Conservation (phyloP, 768 basidiomycete genomes). For the Leccinum longicurvipes region DNA sequence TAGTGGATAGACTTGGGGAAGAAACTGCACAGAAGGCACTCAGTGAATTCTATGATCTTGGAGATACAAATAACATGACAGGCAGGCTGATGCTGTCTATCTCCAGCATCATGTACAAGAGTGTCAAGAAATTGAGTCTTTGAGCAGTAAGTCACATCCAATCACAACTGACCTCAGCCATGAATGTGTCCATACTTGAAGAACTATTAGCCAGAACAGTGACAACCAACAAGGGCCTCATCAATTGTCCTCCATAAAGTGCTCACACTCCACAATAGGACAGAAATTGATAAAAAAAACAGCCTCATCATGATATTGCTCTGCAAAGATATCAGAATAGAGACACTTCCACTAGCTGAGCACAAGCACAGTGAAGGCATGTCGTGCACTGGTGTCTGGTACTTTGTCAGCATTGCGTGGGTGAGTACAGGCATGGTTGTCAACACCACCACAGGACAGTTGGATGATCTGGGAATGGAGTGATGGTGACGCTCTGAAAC, state of each 20-base stretch:
- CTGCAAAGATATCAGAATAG: constrained; percentile 7
- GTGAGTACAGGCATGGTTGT: neutral
- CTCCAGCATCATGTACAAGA: neutral
- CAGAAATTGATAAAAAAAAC: too few species aligned
- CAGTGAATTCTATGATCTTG: neutral
- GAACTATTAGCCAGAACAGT: constrained; percentile 10
- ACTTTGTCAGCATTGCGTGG: constrained; percentile 4
- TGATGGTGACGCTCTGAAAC: neutral
- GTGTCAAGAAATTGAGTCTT: neutral
- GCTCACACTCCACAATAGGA: too few species aligned
- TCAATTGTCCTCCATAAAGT: too few species aligned
- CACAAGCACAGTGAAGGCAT: neutral
- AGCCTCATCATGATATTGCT: constrained; percentile 2
- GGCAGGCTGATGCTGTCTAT: neutral
- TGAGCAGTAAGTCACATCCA: too few species aligned
- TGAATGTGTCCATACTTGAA: constrained; percentile 20
- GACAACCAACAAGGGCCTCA: constrained; percentile 7
- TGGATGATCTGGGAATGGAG: neutral
- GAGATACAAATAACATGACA: neutral
- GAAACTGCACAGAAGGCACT: neutral
- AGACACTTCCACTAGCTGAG: constrained; percentile 2
- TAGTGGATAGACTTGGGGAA: neutral
- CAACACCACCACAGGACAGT: neutral
- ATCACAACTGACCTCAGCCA: constrained; percentile 9
- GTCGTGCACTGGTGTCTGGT: neutral